A percentile compares a stretch with the other conserved stretches of the same genome.
Conservation (phyloP, 768 basidiomycete species). For the Crepidotus variabilis region DNA sequence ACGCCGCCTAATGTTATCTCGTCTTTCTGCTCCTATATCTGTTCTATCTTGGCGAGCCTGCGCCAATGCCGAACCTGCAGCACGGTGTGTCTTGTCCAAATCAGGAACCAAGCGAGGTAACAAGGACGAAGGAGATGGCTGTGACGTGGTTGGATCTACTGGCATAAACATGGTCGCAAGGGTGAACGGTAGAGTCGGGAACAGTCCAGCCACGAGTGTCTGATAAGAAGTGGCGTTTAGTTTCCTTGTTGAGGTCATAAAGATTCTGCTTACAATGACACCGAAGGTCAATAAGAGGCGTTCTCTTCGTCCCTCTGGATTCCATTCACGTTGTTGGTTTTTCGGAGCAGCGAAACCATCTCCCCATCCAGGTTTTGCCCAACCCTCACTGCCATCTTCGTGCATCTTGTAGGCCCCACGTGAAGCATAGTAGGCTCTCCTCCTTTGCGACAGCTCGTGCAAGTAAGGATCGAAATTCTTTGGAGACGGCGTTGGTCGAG, state of each 20-base stretch:
- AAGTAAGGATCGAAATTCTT: constrained; percentile 39
- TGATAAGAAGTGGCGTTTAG: constrained; percentile 12
- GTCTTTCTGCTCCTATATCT: constrained; percentile 49
- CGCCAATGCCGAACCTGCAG: constrained; percentile 54
- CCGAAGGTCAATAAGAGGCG: constrained; percentile 44
- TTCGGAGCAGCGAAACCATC: constrained; percentile 25
- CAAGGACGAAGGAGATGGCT: constrained; percentile 12
- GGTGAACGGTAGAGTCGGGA: constrained; percentile 25
- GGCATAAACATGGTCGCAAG: constrained; percentile 13
- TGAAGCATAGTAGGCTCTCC: constrained; percentile 36
- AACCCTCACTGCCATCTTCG: constrained; percentile 9
- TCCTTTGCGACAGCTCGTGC: constrained; percentile 49
- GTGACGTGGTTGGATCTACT: background rate
- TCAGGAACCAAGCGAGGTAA: constrained; percentile 27
- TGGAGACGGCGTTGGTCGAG: constrained; percentile 16
- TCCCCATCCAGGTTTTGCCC: constrained; percentile 10
- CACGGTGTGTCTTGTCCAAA: constrained; percentile 41
- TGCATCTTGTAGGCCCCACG: constrained; percentile 13
- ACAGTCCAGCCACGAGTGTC: constrained; percentile 43
- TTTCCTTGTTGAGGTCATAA: background rate
- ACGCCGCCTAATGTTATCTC: constrained; percentile 45
- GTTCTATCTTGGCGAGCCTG: constrained; percentile 56
- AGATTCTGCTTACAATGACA: constrained; percentile 35
- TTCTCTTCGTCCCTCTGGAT: constrained; percentile 50
- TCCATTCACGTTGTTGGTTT: constrained; percentile 16